These are phyloP conservation scores for Rhazya stricta DNA, from an alignment of 257 asterid species.

Conservation along the genomic window DNA sequence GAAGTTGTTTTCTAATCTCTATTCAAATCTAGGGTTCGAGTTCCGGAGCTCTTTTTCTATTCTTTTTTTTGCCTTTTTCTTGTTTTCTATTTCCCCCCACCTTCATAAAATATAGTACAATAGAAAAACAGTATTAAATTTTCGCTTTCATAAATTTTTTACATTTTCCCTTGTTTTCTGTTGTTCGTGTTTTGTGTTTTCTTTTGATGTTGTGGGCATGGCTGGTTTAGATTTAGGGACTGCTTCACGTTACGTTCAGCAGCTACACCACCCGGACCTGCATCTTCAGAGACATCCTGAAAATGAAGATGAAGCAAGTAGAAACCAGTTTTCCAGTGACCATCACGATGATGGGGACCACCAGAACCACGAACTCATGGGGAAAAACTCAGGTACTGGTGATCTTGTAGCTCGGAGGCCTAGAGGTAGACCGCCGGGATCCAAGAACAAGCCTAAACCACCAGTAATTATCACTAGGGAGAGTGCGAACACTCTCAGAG, in stretches of 20 bases:
- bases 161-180: slow-evolving; percentile 13
- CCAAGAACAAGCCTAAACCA: slow-evolving; percentile 48
- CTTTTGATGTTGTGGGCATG: slow-evolving; percentile 32
- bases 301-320: background rate
- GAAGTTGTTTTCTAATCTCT: slow-evolving; percentile 10
- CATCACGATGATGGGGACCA: slow-evolving; percentile 19
- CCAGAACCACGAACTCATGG: slow-evolving; percentile 24
- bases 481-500: slow-evolving; percentile 53
- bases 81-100: background rate
- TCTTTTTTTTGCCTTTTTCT: background rate
- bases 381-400: slow-evolving; percentile 25
- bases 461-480: slow-evolving; percentile 54
- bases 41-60: slow-evolving; percentile 10
- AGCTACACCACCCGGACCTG: slow-evolving; percentile 32
- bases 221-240: slow-evolving; percentile 77
- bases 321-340: slow-evolving; percentile 32
- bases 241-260: slow-evolving; percentile 58
- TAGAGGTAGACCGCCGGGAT: slow-evolving; percentile 55
- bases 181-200: slow-evolving; percentile 1
- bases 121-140: background rate
- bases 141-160: background rate
- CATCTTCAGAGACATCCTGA: slow-evolving; percentile 16
- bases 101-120: slow-evolving; percentile 11
- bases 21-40: slow-evolving; percentile 20
- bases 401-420: slow-evolving; percentile 46